A percentile compares a stretch with the other conserved stretches of the same genome.
Conservation (phyloP, 164 flowering plant species). For the Cinnamomum micranthum region DNA sequence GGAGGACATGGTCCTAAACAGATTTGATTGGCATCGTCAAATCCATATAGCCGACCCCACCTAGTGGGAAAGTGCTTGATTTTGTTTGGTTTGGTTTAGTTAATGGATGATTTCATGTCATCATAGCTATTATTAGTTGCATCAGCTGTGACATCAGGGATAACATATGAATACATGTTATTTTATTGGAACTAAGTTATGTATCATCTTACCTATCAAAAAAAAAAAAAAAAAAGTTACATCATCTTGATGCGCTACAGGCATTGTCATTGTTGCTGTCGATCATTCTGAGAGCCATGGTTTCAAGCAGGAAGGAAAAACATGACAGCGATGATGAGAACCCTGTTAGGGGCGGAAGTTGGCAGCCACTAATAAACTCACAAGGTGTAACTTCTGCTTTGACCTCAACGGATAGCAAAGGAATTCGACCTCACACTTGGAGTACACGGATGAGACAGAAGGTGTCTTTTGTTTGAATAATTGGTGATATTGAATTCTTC, state of each 20-base stretch:
- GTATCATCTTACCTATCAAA: background rate
- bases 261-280: slow-evolving; percentile 55
- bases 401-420: slow-evolving; percentile 33
- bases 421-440: slow-evolving; percentile 53
- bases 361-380: slow-evolving; percentile 47
- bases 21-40: no score
- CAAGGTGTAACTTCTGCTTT: slow-evolving; percentile 39
- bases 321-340: slow-evolving; percentile 49
- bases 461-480: slow-evolving; percentile 30
- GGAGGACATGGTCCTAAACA: no score
- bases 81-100: no score
- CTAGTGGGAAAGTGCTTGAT: no score
- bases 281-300: slow-evolving; percentile 52
- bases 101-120: no score
- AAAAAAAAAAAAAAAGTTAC: no score
- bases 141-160: no score
- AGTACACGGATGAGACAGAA: slow-evolving; percentile 70
- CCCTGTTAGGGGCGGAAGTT: slow-evolving; percentile 28
- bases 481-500: background rate
- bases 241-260: slow-evolving; percentile 24
- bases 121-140: no score
- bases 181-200: background rate
- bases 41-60: no score
- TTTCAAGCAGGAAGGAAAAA: slow-evolving; percentile 35
- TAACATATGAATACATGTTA: background rate